Base-by-base conservation (phyloP, 2,329 filamentous ascomycete species). In the Macrophomina pseudophaseolina region DNA sequence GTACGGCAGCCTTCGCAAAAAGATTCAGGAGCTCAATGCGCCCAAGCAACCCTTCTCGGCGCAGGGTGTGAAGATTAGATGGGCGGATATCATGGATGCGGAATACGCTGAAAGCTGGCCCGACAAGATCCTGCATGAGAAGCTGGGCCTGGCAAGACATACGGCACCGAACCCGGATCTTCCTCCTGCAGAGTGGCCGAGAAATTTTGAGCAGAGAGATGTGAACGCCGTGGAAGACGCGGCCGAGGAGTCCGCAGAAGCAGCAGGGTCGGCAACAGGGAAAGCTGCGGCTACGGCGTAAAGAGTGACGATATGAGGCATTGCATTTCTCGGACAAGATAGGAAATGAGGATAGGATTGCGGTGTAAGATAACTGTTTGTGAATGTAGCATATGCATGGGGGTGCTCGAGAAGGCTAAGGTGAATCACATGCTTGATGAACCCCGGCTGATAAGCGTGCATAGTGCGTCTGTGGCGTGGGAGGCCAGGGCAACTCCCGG, bases 1-100 rank as follows among this genome's bases (percentile, higher is more conserved):
- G 44, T 18, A 51, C 12, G 66, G 59, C 16, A 30, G 28, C 5
- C 5, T 30, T 33, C 58, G 64, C 6, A 52, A 64, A 18, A 48
- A 44, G 48, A 32, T 60, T 5, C 42, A 40, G 14, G n/a, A 59
- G 46, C 14, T 30, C 6, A 5, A 52, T 42, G 8, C 4, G 3
- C 14, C 30, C 4, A 23, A 35, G 54, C 69, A 60, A 14, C 72
- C 72, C 12, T 77, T 74, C 60, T 70, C 71, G 11, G 69, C 74
- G 5, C 66, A 74, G 4, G 72, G 70, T 35, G 70, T 79, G 2
- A 67, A 64, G 14, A 70, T 79, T 30, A 67, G 70, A 30, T 80
- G 78, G 78, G 72, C 73, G 5, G 73, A 80, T 52, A 63, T 77
- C 12, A 66, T 70, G 28, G 76, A 80, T 63, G 74, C 73, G 12